Percentiles rank a stretch among this genome's conserved stretches.
phyloP scores from a whole-genome alignment of 305 asterid species.

The Solanum chacoense region DNA sequence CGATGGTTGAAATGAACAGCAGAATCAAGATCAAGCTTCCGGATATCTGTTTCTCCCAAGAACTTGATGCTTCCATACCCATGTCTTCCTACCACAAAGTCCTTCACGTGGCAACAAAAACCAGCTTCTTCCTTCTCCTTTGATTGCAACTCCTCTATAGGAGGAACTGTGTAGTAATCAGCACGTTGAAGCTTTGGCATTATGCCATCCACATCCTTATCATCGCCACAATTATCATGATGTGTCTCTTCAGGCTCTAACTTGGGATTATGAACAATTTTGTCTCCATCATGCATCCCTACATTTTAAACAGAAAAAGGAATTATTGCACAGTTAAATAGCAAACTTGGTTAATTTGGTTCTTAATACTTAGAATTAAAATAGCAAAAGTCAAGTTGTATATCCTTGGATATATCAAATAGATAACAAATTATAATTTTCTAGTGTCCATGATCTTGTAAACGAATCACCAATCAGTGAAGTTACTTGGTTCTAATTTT shows the following conservation, averaged over 20 bases:
- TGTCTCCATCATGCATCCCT: not conserved
- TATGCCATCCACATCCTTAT: constrained; percentile 1
- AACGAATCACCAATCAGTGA: not conserved
- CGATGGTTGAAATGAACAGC: constrained; percentile 52
- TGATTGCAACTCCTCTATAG: constrained; percentile 58
- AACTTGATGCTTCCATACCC: constrained; percentile 79
- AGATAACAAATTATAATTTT: not conserved
- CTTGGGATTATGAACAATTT: not conserved
- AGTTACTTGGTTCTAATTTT: not conserved
- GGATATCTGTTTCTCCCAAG: constrained; percentile 67
- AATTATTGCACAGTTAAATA: not conserved
- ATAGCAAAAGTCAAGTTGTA: not conserved
- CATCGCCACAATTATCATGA: not conserved
- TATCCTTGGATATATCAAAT: not conserved
- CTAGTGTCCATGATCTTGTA: not conserved
- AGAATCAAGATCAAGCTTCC: constrained; percentile 65
- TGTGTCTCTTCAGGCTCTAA: not conserved
- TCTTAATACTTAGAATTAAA: not conserved
- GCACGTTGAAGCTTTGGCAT: constrained; percentile 60
- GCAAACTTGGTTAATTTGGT: not conserved
- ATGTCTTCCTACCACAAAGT: constrained; percentile 64
- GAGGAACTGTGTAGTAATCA: constrained; percentile 60
- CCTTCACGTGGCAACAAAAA: constrained; percentile 53
- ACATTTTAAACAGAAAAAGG: not conserved
- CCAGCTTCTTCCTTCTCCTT: constrained; percentile 71